Evolutionary conservation across 2,329 filamentous ascomycete genomes (phyloP).

Genomic region (Aspergillus sp.): DNA sequence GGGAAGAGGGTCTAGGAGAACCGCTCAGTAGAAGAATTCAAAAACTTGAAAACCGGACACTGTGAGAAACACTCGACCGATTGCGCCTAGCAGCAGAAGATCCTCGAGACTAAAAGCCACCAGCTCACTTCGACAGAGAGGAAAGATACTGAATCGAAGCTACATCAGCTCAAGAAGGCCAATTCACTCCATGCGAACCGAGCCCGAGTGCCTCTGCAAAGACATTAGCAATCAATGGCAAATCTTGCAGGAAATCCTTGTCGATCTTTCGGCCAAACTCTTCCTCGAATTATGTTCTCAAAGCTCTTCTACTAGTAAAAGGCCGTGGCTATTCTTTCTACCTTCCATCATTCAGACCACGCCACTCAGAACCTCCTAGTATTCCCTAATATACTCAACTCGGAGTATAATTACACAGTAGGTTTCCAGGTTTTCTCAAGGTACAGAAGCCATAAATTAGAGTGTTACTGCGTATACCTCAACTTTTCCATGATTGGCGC

Average conservation of each 20-base stretch:
- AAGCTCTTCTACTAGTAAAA: too few relatives aligned
- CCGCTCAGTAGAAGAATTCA: background rate
- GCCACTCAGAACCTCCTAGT: too few relatives aligned
- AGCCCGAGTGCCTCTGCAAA: background rate
- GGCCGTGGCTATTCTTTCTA: too few relatives aligned
- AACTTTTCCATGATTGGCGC: background rate
- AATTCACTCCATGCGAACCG: background rate
- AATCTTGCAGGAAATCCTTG: background rate
- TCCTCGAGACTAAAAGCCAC: background rate
- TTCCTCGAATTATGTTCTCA: too few relatives aligned
- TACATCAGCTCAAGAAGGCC: background rate
- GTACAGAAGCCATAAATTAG: too few relatives aligned
- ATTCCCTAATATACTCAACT: too few relatives aligned
- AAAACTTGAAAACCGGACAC: background rate
- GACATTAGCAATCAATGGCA: background rate
- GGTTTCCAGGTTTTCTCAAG: too few relatives aligned
- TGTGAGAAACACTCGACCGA: background rate
- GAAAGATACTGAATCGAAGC: background rate
- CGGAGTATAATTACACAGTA: too few relatives aligned
- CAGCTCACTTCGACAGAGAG: background rate
- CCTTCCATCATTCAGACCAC: too few relatives aligned
- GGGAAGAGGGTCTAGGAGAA: background rate
- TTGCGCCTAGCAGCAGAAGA: too few relatives aligned
- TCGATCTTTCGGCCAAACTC: background rate
- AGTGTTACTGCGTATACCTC: too few relatives aligned